phyloP scores from a whole-genome alignment of 192 early-diverging fungal species.

The Obelidium mucronatum region DNA sequence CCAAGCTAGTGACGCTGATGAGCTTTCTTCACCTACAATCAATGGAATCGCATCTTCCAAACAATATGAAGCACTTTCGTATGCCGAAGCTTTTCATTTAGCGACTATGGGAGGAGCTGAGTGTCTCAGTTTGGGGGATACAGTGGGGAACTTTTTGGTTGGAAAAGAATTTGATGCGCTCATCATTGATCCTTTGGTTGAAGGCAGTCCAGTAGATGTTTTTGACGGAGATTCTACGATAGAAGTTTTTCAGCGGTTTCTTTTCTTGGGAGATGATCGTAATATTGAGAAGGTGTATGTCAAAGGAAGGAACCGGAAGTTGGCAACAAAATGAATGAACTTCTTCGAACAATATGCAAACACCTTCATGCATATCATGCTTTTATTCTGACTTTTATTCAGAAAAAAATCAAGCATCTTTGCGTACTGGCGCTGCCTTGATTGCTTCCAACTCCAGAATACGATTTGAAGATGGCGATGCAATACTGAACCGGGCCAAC shows the following conservation, averaged over 20 bases:
- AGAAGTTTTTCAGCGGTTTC: conserved; percentile 78
- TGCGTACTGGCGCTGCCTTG: too few species aligned
- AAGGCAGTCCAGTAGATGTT: conserved; percentile 21
- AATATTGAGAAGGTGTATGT: conserved; percentile 86
- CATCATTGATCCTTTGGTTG: conserved; percentile 58
- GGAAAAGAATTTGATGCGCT: conserved; percentile 96
- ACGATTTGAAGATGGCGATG: too few species aligned
- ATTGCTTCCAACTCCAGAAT: too few species aligned
- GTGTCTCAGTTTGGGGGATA: conserved; percentile 73
- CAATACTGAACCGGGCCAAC: too few species aligned
- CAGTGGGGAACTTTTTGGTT: conserved; percentile 81
- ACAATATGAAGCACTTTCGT: conserved; percentile 60
- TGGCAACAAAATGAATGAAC: neutral
- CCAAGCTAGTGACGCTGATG: conserved; percentile 20
- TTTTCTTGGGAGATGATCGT: conserved; percentile 90
- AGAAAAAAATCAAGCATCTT: too few species aligned
- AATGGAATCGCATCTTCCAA: conserved; percentile 16
- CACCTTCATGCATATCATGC: too few species aligned
- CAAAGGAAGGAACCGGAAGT: conserved; percentile 55
- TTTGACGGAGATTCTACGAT: conserved; percentile 53
- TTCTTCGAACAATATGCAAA: too few species aligned
- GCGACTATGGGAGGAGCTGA: conserved; percentile 92
- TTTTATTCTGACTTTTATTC: too few species aligned
- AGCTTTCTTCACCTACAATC: neutral
- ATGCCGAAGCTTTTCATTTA: conserved; percentile 80